These are phyloP conservation scores for Xylaria sp. DNA, from an alignment of 495 filamentous ascomycete species.

Conservation along the genomic window DNA sequence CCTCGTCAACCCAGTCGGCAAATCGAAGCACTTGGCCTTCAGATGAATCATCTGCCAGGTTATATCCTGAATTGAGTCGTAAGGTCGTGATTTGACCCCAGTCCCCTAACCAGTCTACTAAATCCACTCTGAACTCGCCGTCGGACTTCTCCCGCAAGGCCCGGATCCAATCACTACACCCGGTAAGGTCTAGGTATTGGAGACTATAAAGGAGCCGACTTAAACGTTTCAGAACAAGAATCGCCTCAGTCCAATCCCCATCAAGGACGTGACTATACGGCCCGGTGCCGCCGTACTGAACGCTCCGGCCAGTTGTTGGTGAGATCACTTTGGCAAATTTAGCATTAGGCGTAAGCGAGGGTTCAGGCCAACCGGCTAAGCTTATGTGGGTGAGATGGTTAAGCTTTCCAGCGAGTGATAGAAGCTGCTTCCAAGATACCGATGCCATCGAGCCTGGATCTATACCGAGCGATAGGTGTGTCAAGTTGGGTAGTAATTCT, in stretches of 20 bases:
- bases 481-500: conserved; percentile 55
- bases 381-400: conserved; percentile 77
- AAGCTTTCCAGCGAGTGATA: conserved; percentile 66
- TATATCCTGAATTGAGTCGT: conserved; percentile 46
- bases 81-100: conserved; percentile 55
- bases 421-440: conserved; percentile 72
- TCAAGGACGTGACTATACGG: conserved; percentile 70
- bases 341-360: conserved; percentile 69
- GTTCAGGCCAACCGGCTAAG: conserved; percentile 81
- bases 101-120: conserved; percentile 51
- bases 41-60: conserved; percentile 33
- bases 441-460: conserved; percentile 36
- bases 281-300: conserved; percentile 68
- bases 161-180: conserved; percentile 73
- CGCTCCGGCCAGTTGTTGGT: conserved; percentile 41
- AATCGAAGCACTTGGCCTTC: conserved; percentile 36
- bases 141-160: conserved; percentile 56
- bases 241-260: conserved; percentile 73
- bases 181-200: conserved; percentile 81
- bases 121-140: conserved; percentile 38
- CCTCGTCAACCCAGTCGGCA: conserved; percentile 39
- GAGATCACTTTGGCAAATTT: conserved; percentile 57
- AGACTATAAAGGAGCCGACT: conserved; percentile 72
- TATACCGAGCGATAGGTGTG: conserved; percentile 63
- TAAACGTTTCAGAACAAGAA: conserved; percentile 70